Evolutionary conservation across 805 yeast genomes (phyloP).

Genomic region (Wickerhamiella dianesei): DNA sequence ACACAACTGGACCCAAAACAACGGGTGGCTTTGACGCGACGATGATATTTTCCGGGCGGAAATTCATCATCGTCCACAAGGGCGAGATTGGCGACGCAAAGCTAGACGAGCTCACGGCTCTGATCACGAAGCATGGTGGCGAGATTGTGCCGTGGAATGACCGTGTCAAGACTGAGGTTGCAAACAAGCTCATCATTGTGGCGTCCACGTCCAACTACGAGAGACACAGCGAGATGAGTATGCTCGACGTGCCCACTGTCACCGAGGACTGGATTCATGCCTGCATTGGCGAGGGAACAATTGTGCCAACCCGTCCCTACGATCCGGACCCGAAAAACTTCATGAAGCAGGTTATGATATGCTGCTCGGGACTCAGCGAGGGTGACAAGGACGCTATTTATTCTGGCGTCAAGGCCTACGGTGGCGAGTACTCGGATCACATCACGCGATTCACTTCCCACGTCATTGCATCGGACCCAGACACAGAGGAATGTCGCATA

Average conservation of each 20-base stretch:
- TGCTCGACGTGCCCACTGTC: constrained; percentile 52
- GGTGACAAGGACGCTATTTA: constrained; percentile 55
- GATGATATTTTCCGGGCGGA: constrained; percentile 16
- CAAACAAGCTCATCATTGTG: constrained; percentile 30
- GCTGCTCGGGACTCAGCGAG: constrained; percentile 42
- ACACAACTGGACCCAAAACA: too few relatives aligned
- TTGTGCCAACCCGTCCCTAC: constrained; percentile 42
- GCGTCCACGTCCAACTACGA: constrained; percentile 40
- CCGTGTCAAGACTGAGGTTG: constrained; percentile 23
- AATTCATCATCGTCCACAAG: constrained; percentile 13
- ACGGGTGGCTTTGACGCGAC: neutral
- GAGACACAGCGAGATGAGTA: constrained; percentile 34
- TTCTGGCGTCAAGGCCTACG: constrained; percentile 57
- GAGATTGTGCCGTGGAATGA: constrained; percentile 18
- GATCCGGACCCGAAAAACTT: constrained; percentile 61
- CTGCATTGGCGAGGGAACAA: constrained; percentile 30
- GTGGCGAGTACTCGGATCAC: constrained; percentile 56
- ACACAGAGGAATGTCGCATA: constrained; percentile 44
- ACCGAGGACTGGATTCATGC: constrained; percentile 47
- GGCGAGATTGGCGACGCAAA: constrained; percentile 4
- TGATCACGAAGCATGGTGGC: constrained; percentile 16
- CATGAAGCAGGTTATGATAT: constrained; percentile 47
- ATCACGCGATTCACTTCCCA: constrained; percentile 69
- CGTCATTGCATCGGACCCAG: constrained; percentile 42
- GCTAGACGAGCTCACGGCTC: constrained; percentile 7